phyloP scores from a whole-genome alignment of 192 early-diverging fungal genomes.

The Coemansia sp. region DNA sequence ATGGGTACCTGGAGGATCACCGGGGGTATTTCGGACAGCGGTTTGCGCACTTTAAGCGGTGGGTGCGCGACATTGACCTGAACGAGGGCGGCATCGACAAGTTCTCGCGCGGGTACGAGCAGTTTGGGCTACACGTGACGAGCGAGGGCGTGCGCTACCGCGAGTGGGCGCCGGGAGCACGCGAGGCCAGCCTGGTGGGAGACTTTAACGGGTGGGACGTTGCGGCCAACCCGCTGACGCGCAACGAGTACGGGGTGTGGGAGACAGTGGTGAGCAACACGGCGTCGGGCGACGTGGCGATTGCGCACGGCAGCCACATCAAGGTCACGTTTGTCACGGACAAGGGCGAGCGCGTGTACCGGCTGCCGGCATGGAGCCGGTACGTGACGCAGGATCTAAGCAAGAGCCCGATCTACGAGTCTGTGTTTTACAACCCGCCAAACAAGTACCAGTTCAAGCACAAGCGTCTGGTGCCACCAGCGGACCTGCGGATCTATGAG shows the following conservation, averaged over 20 bases:
- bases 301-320: slow-evolving; percentile 87
- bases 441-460: slow-evolving; percentile 80
- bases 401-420: slow-evolving; percentile 85
- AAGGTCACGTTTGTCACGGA: slow-evolving; percentile 83
- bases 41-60: slow-evolving; percentile 66
- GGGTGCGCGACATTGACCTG: slow-evolving; percentile 69
- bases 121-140: slow-evolving; percentile 80
- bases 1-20: slow-evolving; percentile 83
- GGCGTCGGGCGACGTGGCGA: slow-evolving; percentile 63
- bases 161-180: slow-evolving; percentile 95
- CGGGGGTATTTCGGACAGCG: slow-evolving; percentile 60
- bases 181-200: slow-evolving; percentile 79
- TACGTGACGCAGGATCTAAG: slow-evolving; percentile 85
- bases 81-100: slow-evolving; percentile 81
- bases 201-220: slow-evolving; percentile 96
- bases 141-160: slow-evolving; percentile 75
- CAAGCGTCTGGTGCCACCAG: slow-evolving; percentile 68
- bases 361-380: slow-evolving; percentile 88
- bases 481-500: slow-evolving; percentile 84
- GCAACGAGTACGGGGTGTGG: slow-evolving; percentile 84
- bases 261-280: slow-evolving; percentile 71
- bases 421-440: slow-evolving; percentile 93
- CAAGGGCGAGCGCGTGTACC: slow-evolving; percentile 77
- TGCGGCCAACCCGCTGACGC: slow-evolving; percentile 73
- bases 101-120: slow-evolving; percentile 82